phyloP scores from a whole-genome alignment of 148 eudicot species.

The Vaccinium macrocarpon region DNA sequence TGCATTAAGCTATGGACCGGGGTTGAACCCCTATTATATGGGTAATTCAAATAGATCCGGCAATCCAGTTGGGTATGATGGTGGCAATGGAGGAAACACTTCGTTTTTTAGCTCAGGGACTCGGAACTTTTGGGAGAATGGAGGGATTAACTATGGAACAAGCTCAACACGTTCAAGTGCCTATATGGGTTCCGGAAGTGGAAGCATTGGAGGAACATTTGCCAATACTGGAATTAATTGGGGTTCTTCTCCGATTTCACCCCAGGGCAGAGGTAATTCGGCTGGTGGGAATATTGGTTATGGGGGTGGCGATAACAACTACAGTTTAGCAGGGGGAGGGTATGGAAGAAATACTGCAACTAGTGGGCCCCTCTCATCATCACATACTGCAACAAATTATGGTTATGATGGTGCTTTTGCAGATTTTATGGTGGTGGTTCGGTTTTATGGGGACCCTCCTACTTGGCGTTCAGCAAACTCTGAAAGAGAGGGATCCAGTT shows the following conservation, averaged over 20 bases:
- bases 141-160: constrained; percentile 24
- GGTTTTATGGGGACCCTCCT: constrained; percentile 45
- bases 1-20: constrained; percentile 31
- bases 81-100: constrained; percentile 27
- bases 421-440: constrained; percentile 58
- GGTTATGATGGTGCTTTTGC: constrained; percentile 54
- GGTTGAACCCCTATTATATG: constrained; percentile 28
- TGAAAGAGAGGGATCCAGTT: constrained; percentile 52
- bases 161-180: constrained; percentile 19
- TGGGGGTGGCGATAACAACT: constrained; percentile 44
- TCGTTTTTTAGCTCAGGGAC: constrained; percentile 29
- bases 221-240: constrained; percentile 28
- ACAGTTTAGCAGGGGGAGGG: constrained; percentile 44
- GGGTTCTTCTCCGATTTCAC: constrained; percentile 44
- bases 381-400: constrained; percentile 45
- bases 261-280: constrained; percentile 43
- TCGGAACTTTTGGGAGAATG: constrained; percentile 31
- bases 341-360: constrained; percentile 47
- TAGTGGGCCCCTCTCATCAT: constrained; percentile 40
- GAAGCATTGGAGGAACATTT: constrained; percentile 24
- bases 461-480: constrained; percentile 61
- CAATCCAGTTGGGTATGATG: constrained; percentile 28
- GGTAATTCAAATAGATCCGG: constrained; percentile 36
- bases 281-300: constrained; percentile 47
- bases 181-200: constrained; percentile 24